phyloP scores from a whole-genome alignment of 2,329 filamentous ascomycete genomes.

The Hypoxylon rubiginosum region DNA sequence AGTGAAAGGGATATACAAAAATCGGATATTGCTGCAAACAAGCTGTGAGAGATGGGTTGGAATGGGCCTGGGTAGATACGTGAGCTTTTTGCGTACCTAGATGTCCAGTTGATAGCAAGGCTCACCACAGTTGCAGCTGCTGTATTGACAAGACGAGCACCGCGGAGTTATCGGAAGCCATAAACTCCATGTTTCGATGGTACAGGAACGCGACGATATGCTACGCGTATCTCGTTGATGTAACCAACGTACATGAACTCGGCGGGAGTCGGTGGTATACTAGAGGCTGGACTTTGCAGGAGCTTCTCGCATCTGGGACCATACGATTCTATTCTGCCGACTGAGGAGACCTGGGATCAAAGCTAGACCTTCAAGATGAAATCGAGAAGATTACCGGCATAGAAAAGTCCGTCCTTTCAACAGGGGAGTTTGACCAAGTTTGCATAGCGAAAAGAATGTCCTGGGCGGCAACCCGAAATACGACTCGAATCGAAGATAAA shows the following conservation, averaged over 20 bases:
- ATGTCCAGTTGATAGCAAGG: too few relatives aligned
- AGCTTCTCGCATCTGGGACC: not conserved
- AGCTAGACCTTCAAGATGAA: not conserved
- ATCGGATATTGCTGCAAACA: not conserved
- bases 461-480: not conserved
- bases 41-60: not conserved
- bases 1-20: not conserved
- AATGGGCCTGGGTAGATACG: not conserved
- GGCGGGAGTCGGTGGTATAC: not conserved
- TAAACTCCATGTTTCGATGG: constrained; percentile 2
- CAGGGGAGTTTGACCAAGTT: not conserved
- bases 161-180: not conserved
- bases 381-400: not conserved
- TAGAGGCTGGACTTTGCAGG: not conserved
- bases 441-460: not conserved
- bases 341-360: not conserved
- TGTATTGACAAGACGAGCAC: constrained; percentile 2
- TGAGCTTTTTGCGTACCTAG: not conserved
- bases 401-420: not conserved
- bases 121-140: not conserved
- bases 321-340: not conserved
- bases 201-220: not conserved
- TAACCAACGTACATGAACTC: not conserved
- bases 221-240: not conserved
- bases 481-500: not conserved